phyloP scores from a whole-genome alignment of 257 asterid species.

The Fraxinus quadrangulata region DNA sequence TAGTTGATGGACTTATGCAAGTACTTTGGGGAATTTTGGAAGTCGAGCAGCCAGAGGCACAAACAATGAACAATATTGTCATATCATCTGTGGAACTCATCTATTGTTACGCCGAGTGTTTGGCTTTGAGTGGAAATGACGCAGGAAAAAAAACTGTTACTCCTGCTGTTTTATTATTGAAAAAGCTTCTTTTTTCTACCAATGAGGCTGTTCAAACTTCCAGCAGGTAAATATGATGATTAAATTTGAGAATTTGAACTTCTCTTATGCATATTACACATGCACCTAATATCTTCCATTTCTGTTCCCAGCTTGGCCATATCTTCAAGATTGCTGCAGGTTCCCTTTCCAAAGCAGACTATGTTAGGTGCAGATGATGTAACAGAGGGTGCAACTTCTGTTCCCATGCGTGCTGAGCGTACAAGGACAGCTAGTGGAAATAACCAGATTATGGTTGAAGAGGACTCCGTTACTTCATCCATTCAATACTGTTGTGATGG shows the following conservation, averaged over 20 bases:
- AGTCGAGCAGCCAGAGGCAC: conserved; percentile 91
- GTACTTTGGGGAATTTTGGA: conserved; percentile 98
- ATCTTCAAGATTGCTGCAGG: conserved; percentile 97
- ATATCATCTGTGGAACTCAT: conserved; percentile 86
- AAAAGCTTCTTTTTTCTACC: conserved; percentile 72
- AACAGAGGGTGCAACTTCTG: conserved; percentile 58
- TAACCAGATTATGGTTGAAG: conserved; percentile 78
- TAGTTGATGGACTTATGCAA: conserved; percentile 95
- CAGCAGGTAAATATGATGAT: conserved; percentile 69
- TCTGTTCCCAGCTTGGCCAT: conserved; percentile 87
- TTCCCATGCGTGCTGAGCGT: conserved; percentile 62
- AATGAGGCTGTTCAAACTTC: conserved; percentile 98
- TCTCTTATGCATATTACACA: conserved; percentile 14
- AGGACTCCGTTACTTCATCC: conserved; percentile 89
- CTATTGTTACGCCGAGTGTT: conserved; percentile 93
- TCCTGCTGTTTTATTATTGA: conserved; percentile 85
- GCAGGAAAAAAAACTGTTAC: conserved; percentile 60
- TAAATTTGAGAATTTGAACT: conserved; percentile 16
- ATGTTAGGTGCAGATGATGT: conserved; percentile 86
- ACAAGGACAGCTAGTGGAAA: conserved; percentile 61
- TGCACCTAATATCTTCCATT: conserved; percentile 34
- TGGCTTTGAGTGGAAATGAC: conserved; percentile 77
- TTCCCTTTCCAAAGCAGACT: conserved; percentile 98
- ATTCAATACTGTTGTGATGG: conserved; percentile 99
- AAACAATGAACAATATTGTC: conserved; percentile 91